Base-by-base conservation (phyloP, 495 filamentous ascomycete genomes). In the Thermothielavioides terrestris region DNA sequence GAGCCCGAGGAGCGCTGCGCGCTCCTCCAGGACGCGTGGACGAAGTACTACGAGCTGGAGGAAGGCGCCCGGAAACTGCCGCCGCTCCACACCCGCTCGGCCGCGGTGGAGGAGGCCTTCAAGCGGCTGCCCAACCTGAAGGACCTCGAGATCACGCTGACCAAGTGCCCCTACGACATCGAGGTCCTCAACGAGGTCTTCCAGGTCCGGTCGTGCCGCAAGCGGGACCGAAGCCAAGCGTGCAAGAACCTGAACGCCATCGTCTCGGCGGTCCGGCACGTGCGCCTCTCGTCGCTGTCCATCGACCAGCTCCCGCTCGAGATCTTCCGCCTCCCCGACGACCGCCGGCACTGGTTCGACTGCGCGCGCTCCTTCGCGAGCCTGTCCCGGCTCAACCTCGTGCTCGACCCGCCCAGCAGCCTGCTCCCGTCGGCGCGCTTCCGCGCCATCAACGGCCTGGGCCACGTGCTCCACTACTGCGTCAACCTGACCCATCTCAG, bases 241-340 rank as follows among this genome's bases (percentile, higher is more conserved):
- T 67, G 65, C 55, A 67, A 68, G 55, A 70, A 67, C 50, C 48
- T 72, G 31, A 68, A 70, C 58, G 64, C 65, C 54, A 64, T 74
- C 46, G 63, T 74, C 47, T 65, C 62, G 40, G 71, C 70, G 21
- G 49, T 73, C 32, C 63, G 67, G 23, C 67, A 71, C 38, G 52
- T 62, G 36, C 59, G 49, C 20, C 58, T 74, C n/a, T 45, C 53
- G 17, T 65, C 66, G 6, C 64, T 75, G 30, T 64, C 63, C 45
- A 65, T 73, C 49, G 69, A 73, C 53, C 68, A 69, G 15, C 63
- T 75, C 15, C 72, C 72, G 18, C 68, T 75, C 28, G 70, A 70
- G 42, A 46, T 73, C 25, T 72, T 75, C 49, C 62, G 66, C 23
- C 23, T 62, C 35, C 44, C 60, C 26, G 57, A 54, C 32, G 66